Evolutionary conservation across 2,329 filamentous ascomycete genomes (phyloP).

Genomic region (Talaromyces sp.): DNA sequence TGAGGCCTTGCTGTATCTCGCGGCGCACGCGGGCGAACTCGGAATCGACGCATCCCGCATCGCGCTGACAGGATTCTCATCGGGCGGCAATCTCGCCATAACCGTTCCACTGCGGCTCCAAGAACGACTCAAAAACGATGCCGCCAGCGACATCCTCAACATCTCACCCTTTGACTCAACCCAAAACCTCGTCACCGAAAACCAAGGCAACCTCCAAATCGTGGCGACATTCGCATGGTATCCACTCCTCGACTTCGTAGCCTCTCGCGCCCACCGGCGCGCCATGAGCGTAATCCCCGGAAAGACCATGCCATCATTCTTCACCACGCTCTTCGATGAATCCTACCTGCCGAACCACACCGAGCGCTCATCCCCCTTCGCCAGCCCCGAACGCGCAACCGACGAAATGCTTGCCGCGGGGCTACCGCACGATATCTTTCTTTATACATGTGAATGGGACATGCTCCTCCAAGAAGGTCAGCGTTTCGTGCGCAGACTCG

Average conservation of each 20-base stretch:
- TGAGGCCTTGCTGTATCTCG: constrained; percentile 58
- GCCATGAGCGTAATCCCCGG: constrained; percentile 53
- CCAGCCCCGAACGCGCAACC: constrained; percentile 57
- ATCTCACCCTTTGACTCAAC: constrained; percentile 31
- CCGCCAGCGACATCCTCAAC: constrained; percentile 15
- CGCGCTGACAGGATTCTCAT: constrained; percentile 60
- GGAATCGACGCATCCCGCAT: constrained; percentile 57
- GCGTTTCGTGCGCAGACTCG: constrained; percentile 41
- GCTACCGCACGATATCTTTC: constrained; percentile 58
- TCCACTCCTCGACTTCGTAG: constrained; percentile 60
- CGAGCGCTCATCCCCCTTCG: constrained; percentile 55
- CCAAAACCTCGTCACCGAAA: constrained; percentile 32
- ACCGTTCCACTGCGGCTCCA: constrained; percentile 59
- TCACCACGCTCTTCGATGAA: constrained; percentile 50
- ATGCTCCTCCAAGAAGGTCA: constrained; percentile 62
- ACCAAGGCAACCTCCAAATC: constrained; percentile 47
- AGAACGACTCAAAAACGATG: constrained; percentile 19
- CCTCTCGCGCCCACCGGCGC: constrained; percentile 57
- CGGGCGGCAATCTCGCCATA: constrained; percentile 61
- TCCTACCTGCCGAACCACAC: constrained; percentile 47
- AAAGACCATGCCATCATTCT: constrained; percentile 46
- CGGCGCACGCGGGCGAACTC: constrained; percentile 54
- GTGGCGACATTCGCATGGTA: constrained; percentile 61
- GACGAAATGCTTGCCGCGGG: constrained; percentile 51
- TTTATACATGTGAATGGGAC: constrained; percentile 65